phyloP scores from a whole-genome alignment of 1,284 basidiomycete genomes.

The Trametes pubescens region DNA sequence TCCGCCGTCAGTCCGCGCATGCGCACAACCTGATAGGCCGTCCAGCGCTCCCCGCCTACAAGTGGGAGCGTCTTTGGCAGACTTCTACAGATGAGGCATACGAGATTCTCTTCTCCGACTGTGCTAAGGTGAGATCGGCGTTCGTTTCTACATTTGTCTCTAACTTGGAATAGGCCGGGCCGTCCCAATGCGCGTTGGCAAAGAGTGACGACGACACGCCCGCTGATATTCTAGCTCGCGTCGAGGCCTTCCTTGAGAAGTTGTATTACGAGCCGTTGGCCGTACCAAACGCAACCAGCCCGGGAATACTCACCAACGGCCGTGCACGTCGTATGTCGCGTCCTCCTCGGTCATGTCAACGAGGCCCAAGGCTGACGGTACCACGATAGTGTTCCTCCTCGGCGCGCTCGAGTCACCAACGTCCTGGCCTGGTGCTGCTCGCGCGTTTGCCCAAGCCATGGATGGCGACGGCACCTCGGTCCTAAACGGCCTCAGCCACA shows the following conservation, averaged over 20 bases:
- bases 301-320: slow-evolving; percentile 47
- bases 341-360: not conserved
- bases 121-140: slow-evolving; percentile 4
- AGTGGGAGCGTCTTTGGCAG: slow-evolving; percentile 46
- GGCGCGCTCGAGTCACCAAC: slow-evolving; percentile 10
- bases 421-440: slow-evolving; percentile 30
- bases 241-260: slow-evolving; percentile 46
- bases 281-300: slow-evolving; percentile 37
- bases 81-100: slow-evolving; percentile 44
- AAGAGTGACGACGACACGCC: slow-evolving; percentile 35
- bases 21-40: not conserved
- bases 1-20: not conserved
- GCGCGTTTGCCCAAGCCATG: slow-evolving; percentile 35
- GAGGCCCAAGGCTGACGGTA: not conserved
- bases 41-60: slow-evolving; percentile 44
- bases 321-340: slow-evolving; percentile 41
- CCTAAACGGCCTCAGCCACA: slow-evolving; percentile 20
- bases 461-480: slow-evolving; percentile 35
- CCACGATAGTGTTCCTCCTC: slow-evolving; percentile 10
- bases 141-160: too few species aligned
- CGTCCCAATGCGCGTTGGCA: slow-evolving; percentile 41
- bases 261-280: slow-evolving; percentile 43
- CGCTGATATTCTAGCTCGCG: slow-evolving; percentile 38
- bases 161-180: slow-evolving; percentile 38
- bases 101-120: slow-evolving; percentile 27